These are phyloP conservation scores for Verbena officinalis DNA, from an alignment of 257 asterid genomes.

Conservation along the genomic window DNA sequence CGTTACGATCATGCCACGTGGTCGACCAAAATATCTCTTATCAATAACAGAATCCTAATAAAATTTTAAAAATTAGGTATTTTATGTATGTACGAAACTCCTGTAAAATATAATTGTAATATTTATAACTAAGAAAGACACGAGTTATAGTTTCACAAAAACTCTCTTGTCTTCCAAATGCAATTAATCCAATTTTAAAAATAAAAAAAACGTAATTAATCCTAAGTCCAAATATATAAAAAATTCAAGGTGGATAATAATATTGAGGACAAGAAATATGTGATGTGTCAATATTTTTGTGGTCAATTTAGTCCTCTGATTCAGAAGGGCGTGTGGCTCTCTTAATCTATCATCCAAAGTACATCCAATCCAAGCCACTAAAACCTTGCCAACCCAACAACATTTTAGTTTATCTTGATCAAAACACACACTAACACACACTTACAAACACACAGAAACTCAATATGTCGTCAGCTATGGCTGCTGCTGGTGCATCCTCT, in stretches of 20 bases:
- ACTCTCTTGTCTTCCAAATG: too few species aligned
- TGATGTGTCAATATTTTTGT: constrained; percentile 20
- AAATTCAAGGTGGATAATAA: constrained; percentile 30
- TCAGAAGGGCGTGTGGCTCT: constrained; percentile 48
- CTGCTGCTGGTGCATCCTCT: constrained; percentile 71
- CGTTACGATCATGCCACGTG: too few species aligned
- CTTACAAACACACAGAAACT: constrained; percentile 8
- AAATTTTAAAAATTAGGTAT: too few species aligned
- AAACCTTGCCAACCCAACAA: constrained; percentile 14
- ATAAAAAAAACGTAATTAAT: too few species aligned
- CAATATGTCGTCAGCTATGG: constrained; percentile 53
- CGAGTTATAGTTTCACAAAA: too few species aligned
- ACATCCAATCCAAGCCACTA: constrained; percentile 26
- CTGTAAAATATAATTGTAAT: too few species aligned
- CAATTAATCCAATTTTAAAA: too few species aligned
- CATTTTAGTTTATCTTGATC: not conserved
- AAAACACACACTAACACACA: constrained; percentile 24
- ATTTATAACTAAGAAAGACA: too few species aligned
- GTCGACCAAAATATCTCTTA: too few species aligned
- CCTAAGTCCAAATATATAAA: too few species aligned
- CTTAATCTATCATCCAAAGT: constrained; percentile 28
- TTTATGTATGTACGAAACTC: too few species aligned
- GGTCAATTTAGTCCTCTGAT: not conserved
- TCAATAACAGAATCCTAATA: too few species aligned
- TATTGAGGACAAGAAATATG: constrained; percentile 27